Evolutionary conservation across 371 early-diverging fungal genomes (phyloP), one percentile per base, ranked within the genome.

Genomic region (Mucor indicus): DNA sequence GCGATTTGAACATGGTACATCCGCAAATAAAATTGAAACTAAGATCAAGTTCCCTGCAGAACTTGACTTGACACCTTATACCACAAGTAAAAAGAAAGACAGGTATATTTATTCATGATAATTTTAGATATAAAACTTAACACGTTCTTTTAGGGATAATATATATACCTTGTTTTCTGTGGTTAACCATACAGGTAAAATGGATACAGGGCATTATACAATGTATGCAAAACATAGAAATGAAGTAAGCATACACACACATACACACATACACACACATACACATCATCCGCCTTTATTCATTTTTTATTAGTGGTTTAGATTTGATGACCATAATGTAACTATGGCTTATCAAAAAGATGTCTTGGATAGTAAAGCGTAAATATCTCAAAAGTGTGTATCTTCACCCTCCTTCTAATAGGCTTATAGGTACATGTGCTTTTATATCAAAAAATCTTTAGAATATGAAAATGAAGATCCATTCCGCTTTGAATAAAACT

Each of bases 191-290:
- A 80, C 84, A 44, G 98, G 98, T 12, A 83, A 81, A 44, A 67
- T 95, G 53, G 92, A 96, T 45, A 91, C 93, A 0, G 98, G 98
- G 3, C 98, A 97, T 63, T 97, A 97, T 62, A 92, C 90, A 3
- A 85, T 89, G 44, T 92, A 75, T 56, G 88, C 87, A 3, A 80
- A 81, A 44, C 80, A 81, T 46, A 81, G 93, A 17, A 87, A 82
- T 29, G 78, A 90, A 71, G 91, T 89, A 75, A 27, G 16, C n/a
- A 2, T 1, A 35, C 6, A 6, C 1, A 11, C 6, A 25, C 11
- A 27, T 27, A 16, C 20, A 27, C 21, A 24, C 9, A 35, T 12
- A 2, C 38, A 15, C 27, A 15, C 11, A 15, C 20, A 2, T 1
- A 15, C 27, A 15, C 12, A 12, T 2, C 27, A 44, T 35, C 12